Base-by-base conservation (phyloP, 257 asterid species). In the Nemophila menziesii region DNA sequence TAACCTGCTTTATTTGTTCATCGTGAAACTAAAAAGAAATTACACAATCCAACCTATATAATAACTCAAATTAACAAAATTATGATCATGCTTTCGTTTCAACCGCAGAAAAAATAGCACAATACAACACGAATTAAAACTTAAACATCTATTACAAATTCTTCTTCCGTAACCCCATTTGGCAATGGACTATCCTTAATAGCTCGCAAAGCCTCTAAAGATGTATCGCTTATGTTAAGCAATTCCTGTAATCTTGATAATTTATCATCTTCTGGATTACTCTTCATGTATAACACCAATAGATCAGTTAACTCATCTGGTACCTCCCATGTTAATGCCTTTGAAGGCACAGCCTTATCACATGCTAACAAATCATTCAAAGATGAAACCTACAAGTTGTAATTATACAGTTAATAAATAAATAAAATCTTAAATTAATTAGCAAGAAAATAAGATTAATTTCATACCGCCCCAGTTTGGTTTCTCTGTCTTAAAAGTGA, bases 351-450 rank as follows among this genome's bases (percentile, higher is more conserved):
- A 5, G 96, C 98, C 72, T 80, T 84, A 75, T 90, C 94, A 22
- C 98, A 81, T 42, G 96, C 96, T 65, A 90, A 60, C 64, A 90
- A 45, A 64, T 90, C 86, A 51, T 90, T 85, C 23, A 90, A 80
- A 4, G 98, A 85, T 17, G 74, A 77, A 19, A 81, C 96, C 98
- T 90, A 59, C 62, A 65, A 37, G 24, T 46, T 13, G 33, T 16
- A 34, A 29, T 34, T 46, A 63, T 36, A 27, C 33, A 57, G 33
- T 48, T 44, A 19, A 15, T 19, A 6, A 24, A 6, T 48, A 33
- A 17, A 39, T 3, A 45, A 21, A 34, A 22, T 34, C 43, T 17
- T 15, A 12, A 46, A 34, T 17, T 5, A 33, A 41, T 11, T 1
- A 16, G 49, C 52, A 46, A 48, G 22, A 45, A 22, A 48, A 43